These are phyloP conservation scores for Diaporthe batatas DNA, from an alignment of 2,329 filamentous ascomycete genomes.

Conservation along the genomic window DNA sequence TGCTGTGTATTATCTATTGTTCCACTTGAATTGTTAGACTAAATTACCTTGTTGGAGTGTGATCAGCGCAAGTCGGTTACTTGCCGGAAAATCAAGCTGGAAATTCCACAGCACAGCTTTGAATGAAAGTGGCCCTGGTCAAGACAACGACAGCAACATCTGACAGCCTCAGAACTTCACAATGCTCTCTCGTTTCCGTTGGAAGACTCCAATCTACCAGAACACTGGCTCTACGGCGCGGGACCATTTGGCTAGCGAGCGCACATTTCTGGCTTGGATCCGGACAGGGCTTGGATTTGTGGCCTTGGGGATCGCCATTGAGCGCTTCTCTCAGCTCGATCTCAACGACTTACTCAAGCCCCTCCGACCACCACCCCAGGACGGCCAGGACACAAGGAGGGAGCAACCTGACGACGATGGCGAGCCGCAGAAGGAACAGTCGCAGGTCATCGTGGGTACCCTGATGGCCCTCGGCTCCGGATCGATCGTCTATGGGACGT, in stretches of 20 bases:
- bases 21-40: neutral
- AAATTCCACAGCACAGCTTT: neutral
- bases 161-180: too few relatives aligned
- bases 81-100: neutral
- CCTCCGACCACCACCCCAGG: conserved; percentile 44
- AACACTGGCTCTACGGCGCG: conserved; percentile 64
- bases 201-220: conserved; percentile 49
- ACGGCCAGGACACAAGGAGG: conserved; percentile 37
- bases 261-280: conserved; percentile 66
- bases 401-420: conserved; percentile 22
- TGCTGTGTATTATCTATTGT: neutral
- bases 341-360: conserved; percentile 48
- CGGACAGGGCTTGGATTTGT: conserved; percentile 65
- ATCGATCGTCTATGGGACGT: conserved; percentile 61
- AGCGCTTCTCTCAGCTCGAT: conserved; percentile 61
- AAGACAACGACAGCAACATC: too few relatives aligned
- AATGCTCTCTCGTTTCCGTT: conserved; percentile 41
- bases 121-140: neutral
- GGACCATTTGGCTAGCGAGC: conserved; percentile 67
- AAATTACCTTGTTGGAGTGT: neutral
- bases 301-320: conserved; percentile 63
- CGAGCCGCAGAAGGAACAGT: conserved; percentile 48
- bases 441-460: conserved; percentile 55
- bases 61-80: too few relatives aligned
- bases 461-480: conserved; percentile 60